Percentiles rank a stretch among this genome's conserved stretches.
These are phyloP conservation scores for Pythium periplocum DNA, from an alignment of 352 stramenopile genomes.

Conservation along the genomic window DNA sequence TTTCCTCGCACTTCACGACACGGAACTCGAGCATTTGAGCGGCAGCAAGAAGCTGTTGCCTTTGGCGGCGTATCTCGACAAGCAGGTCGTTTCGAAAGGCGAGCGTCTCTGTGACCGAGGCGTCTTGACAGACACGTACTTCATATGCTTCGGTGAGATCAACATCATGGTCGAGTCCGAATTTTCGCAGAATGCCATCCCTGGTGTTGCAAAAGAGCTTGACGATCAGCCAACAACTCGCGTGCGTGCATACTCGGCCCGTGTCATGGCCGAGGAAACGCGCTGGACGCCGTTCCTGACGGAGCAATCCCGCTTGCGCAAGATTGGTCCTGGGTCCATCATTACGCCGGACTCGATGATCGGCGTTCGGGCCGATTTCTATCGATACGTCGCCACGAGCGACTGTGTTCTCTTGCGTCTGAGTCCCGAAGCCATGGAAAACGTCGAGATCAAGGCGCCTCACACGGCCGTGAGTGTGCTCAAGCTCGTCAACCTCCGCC, in stretches of 20 bases:
- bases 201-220: constrained; percentile 28
- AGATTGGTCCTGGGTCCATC: constrained; percentile 71
- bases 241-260: neutral
- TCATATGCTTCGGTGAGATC: constrained; percentile 71
- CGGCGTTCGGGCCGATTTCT: constrained; percentile 24
- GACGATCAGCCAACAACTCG: neutral
- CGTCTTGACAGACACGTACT: constrained; percentile 58
- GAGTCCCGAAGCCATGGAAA: constrained; percentile 48
- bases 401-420: constrained; percentile 65
- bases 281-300: constrained; percentile 69
- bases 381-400: constrained; percentile 59
- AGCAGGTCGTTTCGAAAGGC: constrained; percentile 42
- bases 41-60: constrained; percentile 46
- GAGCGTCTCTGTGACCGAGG: constrained; percentile 27
- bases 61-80: constrained; percentile 53
- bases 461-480: constrained; percentile 73
- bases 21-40: neutral
- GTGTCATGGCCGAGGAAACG: constrained; percentile 36
- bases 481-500: constrained; percentile 57
- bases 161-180: constrained; percentile 69
- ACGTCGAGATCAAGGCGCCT: constrained; percentile 43
- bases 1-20: constrained; percentile 42
- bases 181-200: constrained; percentile 49
- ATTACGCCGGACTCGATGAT: constrained; percentile 48
- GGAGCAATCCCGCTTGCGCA: constrained; percentile 50